These are phyloP conservation scores for Aspergillus sp. DNA, from an alignment of 2,329 filamentous ascomycete species.

Conservation along the genomic window DNA sequence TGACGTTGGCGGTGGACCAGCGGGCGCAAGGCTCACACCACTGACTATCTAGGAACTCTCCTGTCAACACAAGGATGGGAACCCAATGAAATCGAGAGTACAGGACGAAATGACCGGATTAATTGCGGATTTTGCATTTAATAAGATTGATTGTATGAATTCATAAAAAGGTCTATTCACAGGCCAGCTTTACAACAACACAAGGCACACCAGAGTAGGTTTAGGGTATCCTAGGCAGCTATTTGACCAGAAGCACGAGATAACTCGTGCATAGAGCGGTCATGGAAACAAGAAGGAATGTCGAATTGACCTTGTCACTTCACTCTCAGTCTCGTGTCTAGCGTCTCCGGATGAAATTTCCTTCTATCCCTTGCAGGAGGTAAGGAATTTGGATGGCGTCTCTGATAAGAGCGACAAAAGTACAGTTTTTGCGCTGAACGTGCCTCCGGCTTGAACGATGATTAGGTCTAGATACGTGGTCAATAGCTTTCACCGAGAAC, in stretches of 20 bases:
- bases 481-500: background rate
- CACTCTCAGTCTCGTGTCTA: background rate
- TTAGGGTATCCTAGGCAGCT: background rate
- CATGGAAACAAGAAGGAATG: background rate
- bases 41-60: background rate
- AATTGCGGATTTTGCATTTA: background rate
- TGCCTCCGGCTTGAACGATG: background rate
- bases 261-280: background rate
- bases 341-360: background rate
- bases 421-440: background rate
- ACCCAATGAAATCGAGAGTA: background rate
- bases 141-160: background rate
- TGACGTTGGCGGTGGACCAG: constrained; percentile 12
- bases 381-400: background rate
- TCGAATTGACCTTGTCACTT: background rate
- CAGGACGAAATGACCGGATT: too few species aligned
- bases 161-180: background rate
- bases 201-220: background rate
- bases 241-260: background rate
- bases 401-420: background rate
- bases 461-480: background rate
- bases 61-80: background rate
- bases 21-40: constrained; percentile 1
- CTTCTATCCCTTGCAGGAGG: constrained; percentile 6
- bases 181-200: background rate